Percentiles rank a stretch among this genome's conserved stretches.
Conservation (phyloP, 805 yeast species). For the Sugiyamaella americana region DNA sequence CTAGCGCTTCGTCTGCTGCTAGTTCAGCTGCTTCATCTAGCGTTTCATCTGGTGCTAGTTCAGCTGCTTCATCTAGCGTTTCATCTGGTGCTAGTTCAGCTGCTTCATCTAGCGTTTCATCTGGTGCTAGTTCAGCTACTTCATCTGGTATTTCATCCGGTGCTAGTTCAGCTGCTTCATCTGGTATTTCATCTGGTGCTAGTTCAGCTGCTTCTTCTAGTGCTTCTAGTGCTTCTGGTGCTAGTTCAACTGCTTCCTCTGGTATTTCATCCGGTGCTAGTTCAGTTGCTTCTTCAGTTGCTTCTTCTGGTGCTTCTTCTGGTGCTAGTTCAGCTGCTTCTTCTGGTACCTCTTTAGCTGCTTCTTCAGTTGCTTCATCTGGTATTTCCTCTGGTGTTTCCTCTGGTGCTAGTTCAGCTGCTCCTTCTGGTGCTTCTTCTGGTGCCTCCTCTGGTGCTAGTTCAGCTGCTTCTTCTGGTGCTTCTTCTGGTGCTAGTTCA, state of each 20-base stretch:
- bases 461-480: neutral
- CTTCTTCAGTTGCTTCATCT: neutral
- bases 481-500: neutral
- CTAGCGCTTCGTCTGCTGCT: neutral
- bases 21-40: neutral
- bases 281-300: conserved; percentile 8
- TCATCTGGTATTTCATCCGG: conserved; percentile 10
- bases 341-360: conserved; percentile 1
- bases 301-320: conserved; percentile 8
- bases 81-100: conserved; percentile 6
- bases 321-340: neutral
- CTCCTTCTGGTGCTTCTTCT: neutral
- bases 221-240: conserved; percentile 7
- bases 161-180: conserved; percentile 3
- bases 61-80: conserved; percentile 10
- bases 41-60: conserved; percentile 1
- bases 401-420: neutral
- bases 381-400: neutral
- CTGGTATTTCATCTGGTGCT: conserved; percentile 3
- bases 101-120: conserved; percentile 8
- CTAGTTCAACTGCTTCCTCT: conserved; percentile 12
- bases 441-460: neutral
- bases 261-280: conserved; percentile 6
- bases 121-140: conserved; percentile 7
- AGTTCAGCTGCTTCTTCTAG: conserved; percentile 5